Percentiles rank a stretch among this genome's conserved stretches.
Conservation (phyloP, 139 green algal species). For the Chlamydomonas schloesseri region DNA sequence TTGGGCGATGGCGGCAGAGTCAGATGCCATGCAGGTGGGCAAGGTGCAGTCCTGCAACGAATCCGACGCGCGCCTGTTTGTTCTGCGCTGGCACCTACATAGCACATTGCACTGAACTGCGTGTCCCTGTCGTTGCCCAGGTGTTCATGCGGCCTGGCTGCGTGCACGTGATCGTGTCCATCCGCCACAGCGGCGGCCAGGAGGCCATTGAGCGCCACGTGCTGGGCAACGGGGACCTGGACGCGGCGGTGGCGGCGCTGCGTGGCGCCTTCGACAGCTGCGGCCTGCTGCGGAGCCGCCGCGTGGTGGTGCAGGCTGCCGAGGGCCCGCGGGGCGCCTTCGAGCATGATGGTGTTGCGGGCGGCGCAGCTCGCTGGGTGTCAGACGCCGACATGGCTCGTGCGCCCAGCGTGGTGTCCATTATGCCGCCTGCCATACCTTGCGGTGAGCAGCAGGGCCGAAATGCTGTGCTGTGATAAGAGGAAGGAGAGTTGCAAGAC, state of each 20-base stretch:
- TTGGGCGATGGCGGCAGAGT: constrained; percentile 15
- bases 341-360: neutral
- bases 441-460: neutral
- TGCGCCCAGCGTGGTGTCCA: neutral
- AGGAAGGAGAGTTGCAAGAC: too few relatives aligned
- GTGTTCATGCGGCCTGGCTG: constrained; percentile 41
- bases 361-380: constrained; percentile 26
- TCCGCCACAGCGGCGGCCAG: constrained; percentile 1
- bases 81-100: too few relatives aligned
- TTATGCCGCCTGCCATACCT: neutral
- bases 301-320: constrained; percentile 31
- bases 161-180: constrained; percentile 28
- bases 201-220: neutral
- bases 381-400: neutral
- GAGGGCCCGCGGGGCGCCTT: constrained; percentile 17
- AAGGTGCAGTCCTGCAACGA: too few relatives aligned
- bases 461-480: too few relatives aligned
- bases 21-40: constrained; percentile 39
- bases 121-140: too few relatives aligned
- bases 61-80: too few relatives aligned
- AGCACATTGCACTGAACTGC: too few relatives aligned
- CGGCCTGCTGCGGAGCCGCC: constrained; percentile 25
- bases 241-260: neutral
- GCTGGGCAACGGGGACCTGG: constrained; percentile 17
- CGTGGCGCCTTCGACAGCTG: neutral